phyloP scores from a whole-genome alignment of 2,329 filamentous ascomycete genomes.

The Samsoniella hepiali region DNA sequence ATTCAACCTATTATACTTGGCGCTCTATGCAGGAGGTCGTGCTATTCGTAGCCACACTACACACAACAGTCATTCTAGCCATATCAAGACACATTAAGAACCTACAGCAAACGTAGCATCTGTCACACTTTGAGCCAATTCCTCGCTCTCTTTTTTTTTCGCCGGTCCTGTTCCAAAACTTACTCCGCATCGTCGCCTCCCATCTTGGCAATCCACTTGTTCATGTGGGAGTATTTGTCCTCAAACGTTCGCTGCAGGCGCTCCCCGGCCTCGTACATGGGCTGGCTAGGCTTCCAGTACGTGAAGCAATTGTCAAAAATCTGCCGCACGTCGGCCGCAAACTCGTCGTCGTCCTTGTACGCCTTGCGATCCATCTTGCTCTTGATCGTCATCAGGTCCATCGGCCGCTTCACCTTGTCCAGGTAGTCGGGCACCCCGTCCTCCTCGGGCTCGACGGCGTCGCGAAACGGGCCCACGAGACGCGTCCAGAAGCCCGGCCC shows the following conservation, averaged over 20 bases:
- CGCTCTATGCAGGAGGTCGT: not conserved
- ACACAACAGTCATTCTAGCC: not conserved
- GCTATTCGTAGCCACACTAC: too few species aligned
- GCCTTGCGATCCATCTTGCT: constrained; percentile 53
- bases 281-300: constrained; percentile 57
- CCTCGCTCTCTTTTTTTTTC: not conserved
- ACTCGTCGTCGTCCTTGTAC: constrained; percentile 52
- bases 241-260: constrained; percentile 57
- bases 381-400: constrained; percentile 61
- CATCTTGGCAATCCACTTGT: constrained; percentile 58
- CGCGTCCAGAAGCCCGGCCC: constrained; percentile 65
- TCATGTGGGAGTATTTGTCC: constrained; percentile 57
- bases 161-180: too few species aligned
- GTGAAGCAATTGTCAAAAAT: constrained; percentile 63
- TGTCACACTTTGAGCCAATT: not conserved
- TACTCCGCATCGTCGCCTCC: constrained; percentile 32
- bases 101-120: not conserved
- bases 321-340: constrained; percentile 55
- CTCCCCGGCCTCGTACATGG: constrained; percentile 54
- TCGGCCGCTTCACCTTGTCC: constrained; percentile 57
- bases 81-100: not conserved
- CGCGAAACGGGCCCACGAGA: constrained; percentile 59
- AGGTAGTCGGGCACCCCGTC: constrained; percentile 62
- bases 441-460: constrained; percentile 54
- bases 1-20: not conserved